These are phyloP conservation scores for Backusella luteola DNA, from an alignment of 192 early-diverging fungal species.

Conservation along the genomic window DNA sequence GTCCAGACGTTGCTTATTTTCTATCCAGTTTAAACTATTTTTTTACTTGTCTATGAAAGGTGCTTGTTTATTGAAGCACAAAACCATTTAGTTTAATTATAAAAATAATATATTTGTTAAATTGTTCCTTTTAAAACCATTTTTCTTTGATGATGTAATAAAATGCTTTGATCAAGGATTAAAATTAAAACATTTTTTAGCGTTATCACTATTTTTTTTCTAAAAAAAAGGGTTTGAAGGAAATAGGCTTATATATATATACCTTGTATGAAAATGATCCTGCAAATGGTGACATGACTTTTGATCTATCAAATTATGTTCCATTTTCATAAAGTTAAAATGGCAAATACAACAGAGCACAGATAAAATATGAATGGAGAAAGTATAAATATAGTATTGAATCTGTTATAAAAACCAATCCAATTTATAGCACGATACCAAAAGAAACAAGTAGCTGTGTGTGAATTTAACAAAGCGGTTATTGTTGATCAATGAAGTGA, in stretches of 20 bases:
- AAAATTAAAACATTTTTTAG: not conserved
- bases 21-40: not conserved
- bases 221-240: not conserved
- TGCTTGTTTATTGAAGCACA: not conserved
- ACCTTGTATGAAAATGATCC: not conserved
- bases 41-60: not conserved
- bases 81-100: constrained; percentile 2
- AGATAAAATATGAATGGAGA: constrained; percentile 4
- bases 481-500: not conserved
- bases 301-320: not conserved
- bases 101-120: not conserved
- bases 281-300: not conserved
- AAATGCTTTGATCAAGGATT: not conserved
- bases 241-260: not conserved
- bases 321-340: not conserved
- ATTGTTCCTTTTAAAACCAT: constrained; percentile 5
- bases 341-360: not conserved
- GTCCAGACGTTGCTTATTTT: not conserved
- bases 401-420: not conserved
- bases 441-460: not conserved
- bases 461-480: not conserved
- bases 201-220: not conserved
- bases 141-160: constrained; percentile 5
- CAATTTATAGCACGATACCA: not conserved
- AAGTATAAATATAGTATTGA: constrained; percentile 3